Evolutionary conservation across 305 asterid genomes (phyloP), one percentile per base, ranked within the genome.

Genomic region (Stenogyne calaminthoides): DNA sequence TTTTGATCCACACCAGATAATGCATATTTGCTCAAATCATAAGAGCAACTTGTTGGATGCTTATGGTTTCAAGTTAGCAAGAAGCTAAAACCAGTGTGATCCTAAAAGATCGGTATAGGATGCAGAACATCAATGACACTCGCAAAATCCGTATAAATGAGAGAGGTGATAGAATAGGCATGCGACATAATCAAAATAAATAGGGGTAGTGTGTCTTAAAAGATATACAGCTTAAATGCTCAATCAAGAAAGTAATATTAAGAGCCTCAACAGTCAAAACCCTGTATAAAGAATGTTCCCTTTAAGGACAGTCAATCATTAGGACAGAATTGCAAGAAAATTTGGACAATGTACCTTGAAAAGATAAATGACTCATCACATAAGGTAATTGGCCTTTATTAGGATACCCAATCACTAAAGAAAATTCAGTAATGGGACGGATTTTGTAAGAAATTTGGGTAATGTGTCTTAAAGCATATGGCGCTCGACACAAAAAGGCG

Each of bases 391-490:
- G 37, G 69, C 71, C 77, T 39, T 76, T 61, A 47, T 71, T 61
- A 61, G 79, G 76, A 73, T 15, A 71, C 60, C 47, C n/a, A n/a
- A n/a, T n/a, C n/a, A n/a, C n/a, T n/a, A 47, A 19, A 65, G 69
- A 64, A 34, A 76, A 59, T 54, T 54, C 56, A 22, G 57, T 34
- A 55, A 55, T 61, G 39, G 16, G 64, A 73, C 51, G 14, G 51
- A 27, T 61, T 44, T 36, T 52, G 18, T 29, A 67, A 32, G 64
- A 46, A 55, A 75, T 67, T 78, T 2, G 32, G 52, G 77, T 54
- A 69, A 62, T 70, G 73, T 76, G 76, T 69, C 84, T 79, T 65
- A 73, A 71, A 58, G 58, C 68, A 63, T 37, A 64, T n/a, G 11
- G 67, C 42, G 61, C 63, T 27, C 46, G 22, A 52, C 54, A 40